Percentiles rank a stretch among this genome's conserved stretches.
These are phyloP conservation scores for Nicotiana noctiflora DNA, from an alignment of 257 asterid species.

Conservation along the genomic window DNA sequence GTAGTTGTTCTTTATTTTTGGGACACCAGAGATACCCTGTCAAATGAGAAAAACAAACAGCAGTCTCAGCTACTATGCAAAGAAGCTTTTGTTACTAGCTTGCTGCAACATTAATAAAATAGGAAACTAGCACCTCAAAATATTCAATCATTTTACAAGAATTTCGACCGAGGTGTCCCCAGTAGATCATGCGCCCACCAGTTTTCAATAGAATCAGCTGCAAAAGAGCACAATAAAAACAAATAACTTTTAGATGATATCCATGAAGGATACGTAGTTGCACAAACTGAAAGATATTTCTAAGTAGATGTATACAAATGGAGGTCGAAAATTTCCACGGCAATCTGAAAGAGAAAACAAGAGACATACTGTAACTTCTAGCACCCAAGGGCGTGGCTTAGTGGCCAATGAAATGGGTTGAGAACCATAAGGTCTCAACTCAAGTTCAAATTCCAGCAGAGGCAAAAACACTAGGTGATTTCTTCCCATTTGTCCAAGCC, in stretches of 20 bases:
- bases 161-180: slow-evolving; percentile 47
- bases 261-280: background rate
- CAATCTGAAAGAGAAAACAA: no score
- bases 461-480: no score
- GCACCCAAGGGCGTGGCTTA: no score
- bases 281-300: background rate
- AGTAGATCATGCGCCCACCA: slow-evolving; percentile 52
- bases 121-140: slow-evolving; percentile 42
- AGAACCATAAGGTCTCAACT: no score
- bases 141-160: slow-evolving; percentile 45
- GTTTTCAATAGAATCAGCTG: slow-evolving; percentile 45
- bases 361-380: background rate
- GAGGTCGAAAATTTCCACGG: background rate
- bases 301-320: background rate
- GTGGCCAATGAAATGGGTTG: no score
- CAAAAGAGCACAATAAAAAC: background rate
- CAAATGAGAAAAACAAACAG: background rate
- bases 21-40: slow-evolving; percentile 42
- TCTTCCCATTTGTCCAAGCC: no score
- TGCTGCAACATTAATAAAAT: background rate
- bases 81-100: background rate
- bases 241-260: background rate
- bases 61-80: background rate
- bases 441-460: no score
- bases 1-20: slow-evolving; percentile 35